Percentiles rank a stretch among this genome's conserved stretches.
These are phyloP conservation scores for Cryptosporidium bovis DNA, from an alignment of 169 alveolate species.

Conservation along the genomic window DNA sequence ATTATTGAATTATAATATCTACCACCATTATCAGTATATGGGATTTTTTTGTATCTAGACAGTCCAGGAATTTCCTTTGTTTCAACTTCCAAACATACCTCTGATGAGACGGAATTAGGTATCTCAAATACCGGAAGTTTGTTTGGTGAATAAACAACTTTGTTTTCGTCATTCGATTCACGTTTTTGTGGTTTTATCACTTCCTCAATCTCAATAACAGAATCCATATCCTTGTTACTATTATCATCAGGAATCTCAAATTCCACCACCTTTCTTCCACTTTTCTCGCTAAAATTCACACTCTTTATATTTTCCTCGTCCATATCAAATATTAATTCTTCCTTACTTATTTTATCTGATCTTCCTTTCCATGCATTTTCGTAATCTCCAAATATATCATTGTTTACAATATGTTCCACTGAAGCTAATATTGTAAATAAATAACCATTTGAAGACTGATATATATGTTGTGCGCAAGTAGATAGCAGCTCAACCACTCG, in stretches of 20 bases:
- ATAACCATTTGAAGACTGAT: conserved; percentile 68
- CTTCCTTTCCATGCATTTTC: conserved; percentile 64
- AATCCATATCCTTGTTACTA: not conserved
- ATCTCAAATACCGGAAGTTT: conserved; percentile 64
- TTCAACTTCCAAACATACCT: conserved; percentile 39
- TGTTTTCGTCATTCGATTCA: not conserved
- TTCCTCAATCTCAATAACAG: conserved; percentile 47
- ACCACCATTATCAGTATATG: not conserved
- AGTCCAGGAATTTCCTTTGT: conserved; percentile 67
- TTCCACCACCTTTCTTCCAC: not conserved
- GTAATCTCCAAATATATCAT: conserved; percentile 44
- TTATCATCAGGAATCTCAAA: conserved; percentile 28
- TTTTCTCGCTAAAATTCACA: not conserved
- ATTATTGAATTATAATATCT: conserved; percentile 15
- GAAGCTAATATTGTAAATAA: conserved; percentile 40
- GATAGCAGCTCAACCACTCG: conserved; percentile 35
- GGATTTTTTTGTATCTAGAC: conserved; percentile 36
- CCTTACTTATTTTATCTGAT: not conserved
- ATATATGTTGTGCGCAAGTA: conserved; percentile 64
- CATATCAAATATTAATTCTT: conserved; percentile 32
- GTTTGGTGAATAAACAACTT: conserved; percentile 18
- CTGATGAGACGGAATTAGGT: conserved; percentile 69
- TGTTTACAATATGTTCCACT: conserved; percentile 53
- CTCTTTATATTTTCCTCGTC: not conserved
- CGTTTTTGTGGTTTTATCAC: not conserved